Percentiles rank a stretch among this genome's conserved stretches.
Evolutionary conservation across 2,329 filamentous ascomycete genomes (phyloP).

Genomic region (Rutstroemia sp.): DNA sequence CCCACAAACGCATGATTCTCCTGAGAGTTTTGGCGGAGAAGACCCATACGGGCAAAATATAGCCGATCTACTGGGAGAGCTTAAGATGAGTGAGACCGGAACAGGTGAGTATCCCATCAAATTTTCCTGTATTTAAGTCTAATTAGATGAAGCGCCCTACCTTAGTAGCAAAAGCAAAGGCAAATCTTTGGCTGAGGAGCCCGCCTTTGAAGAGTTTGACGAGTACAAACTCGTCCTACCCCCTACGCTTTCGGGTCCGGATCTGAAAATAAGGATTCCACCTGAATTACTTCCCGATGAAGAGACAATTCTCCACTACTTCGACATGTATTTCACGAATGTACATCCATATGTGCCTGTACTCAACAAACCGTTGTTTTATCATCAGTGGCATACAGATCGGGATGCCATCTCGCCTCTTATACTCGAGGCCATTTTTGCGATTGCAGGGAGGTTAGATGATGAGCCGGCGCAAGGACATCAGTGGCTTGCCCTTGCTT

Average conservation of each 20-base stretch:
- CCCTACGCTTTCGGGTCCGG: conserved; percentile 58
- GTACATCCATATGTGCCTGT: conserved; percentile 93
- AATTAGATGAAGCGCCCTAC: conserved; percentile 60
- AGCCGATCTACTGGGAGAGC: conserved; percentile 72
- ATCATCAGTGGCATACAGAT: conserved; percentile 81
- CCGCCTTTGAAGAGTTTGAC: conserved; percentile 62
- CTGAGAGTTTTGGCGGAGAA: conserved; percentile 49
- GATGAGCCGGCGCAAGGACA: conserved; percentile 79
- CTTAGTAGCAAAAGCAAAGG: conserved; percentile 53
- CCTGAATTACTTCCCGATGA: conserved; percentile 90
- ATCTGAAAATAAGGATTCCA: conserved; percentile 77
- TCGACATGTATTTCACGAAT: conserved; percentile 83
- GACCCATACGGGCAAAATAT: conserved; percentile 60
- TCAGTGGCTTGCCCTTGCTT: conserved; percentile 87
- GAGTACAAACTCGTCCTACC: conserved; percentile 68
- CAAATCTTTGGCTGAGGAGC: conserved; percentile 47
- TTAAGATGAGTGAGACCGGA: conserved; percentile 81
- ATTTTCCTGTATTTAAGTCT: conserved; percentile 13
- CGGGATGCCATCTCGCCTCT: conserved; percentile 81
- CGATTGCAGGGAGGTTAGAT: conserved; percentile 75
- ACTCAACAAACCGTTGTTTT: conserved; percentile 73
- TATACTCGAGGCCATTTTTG: conserved; percentile 83
- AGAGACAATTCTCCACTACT: conserved; percentile 72
- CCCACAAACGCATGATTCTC: conserved; percentile 31
- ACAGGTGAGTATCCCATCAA: conserved; percentile 54